Percentiles rank a stretch among this genome's conserved stretches.
Evolutionary conservation across 129 eudicot genomes (phyloP).

Genomic region (Logfia minima): DNA sequence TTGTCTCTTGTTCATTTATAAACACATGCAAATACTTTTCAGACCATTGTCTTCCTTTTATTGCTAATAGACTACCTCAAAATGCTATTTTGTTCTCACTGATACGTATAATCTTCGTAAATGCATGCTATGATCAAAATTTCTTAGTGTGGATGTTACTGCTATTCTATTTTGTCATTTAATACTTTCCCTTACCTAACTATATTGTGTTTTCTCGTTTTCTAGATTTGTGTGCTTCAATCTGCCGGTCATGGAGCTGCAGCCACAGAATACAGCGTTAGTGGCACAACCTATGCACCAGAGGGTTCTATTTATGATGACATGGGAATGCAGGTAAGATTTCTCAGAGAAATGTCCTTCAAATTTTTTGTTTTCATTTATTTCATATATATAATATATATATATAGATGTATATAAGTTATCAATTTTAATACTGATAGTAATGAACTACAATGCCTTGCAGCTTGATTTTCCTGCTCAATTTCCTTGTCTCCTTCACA

Average conservation of each 20-base stretch:
- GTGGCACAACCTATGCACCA: constrained; percentile 97
- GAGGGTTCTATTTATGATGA: constrained; percentile 80
- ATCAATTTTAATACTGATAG: too few species aligned
- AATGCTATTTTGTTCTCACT: not conserved
- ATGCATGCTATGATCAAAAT: not conserved
- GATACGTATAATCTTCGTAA: not conserved
- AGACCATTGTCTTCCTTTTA: not conserved
- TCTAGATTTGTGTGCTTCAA: constrained; percentile 85
- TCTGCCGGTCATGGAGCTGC: constrained; percentile 59
- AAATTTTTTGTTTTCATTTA: not conserved
- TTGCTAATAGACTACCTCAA: not conserved
- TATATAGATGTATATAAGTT: too few species aligned
- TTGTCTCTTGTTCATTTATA: not conserved
- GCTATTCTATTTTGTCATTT: not conserved
- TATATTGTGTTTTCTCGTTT: not conserved
- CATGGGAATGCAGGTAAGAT: constrained; percentile 58
- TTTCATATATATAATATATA: too few species aligned
- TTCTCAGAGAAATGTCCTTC: not conserved
- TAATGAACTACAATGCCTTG: constrained; percentile 7
- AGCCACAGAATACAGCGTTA: constrained; percentile 63
- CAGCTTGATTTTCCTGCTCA: constrained; percentile 98
- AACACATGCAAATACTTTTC: not conserved
- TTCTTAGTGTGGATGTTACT: not conserved
- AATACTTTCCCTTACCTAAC: not conserved
- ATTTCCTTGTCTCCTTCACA: constrained; percentile 91